These are phyloP conservation scores for Pythium monospermum DNA, from an alignment of 352 stramenopile genomes.

Conservation along the genomic window DNA sequence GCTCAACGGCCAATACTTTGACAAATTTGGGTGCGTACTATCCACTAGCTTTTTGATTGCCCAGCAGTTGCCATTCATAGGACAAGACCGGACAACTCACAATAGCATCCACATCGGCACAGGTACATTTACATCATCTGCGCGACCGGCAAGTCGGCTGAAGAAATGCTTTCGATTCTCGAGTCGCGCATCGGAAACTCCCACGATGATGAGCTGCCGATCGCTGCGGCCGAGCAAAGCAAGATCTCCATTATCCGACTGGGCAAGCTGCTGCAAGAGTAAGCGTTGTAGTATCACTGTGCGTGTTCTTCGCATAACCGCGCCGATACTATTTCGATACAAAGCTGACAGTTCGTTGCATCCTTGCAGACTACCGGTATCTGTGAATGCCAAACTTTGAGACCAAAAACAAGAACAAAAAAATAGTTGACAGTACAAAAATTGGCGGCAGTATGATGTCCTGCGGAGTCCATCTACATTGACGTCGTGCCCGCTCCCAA, in stretches of 20 bases:
- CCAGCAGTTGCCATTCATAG: no score
- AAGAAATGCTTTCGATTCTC: conserved; percentile 71
- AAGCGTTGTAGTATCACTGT: no score
- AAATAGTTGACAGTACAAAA: no score
- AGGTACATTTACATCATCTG: conserved; percentile 84
- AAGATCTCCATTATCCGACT: conserved; percentile 77
- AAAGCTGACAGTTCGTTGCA: no score
- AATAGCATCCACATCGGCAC: neutral
- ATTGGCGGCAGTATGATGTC: no score
- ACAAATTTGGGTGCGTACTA: conserved; percentile 47
- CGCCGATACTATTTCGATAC: no score
- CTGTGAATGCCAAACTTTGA: no score
- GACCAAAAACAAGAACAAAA: no score
- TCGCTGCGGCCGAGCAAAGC: conserved; percentile 64
- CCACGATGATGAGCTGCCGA: conserved; percentile 37
- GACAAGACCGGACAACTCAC: neutral
- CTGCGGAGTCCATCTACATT: no score
- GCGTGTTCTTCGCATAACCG: no score
- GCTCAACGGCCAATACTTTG: conserved; percentile 63
- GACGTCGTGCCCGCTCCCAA: no score
- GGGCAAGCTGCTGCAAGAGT: conserved; percentile 59
- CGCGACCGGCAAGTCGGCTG: conserved; percentile 67
- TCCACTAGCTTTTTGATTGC: neutral
- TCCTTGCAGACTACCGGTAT: no score
- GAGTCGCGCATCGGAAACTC: conserved; percentile 48